Percentiles rank a stretch among this genome's conserved stretches.
These are phyloP conservation scores for Termitomyces sp. DNA, from an alignment of 768 basidiomycete species.

Conservation along the genomic window DNA sequence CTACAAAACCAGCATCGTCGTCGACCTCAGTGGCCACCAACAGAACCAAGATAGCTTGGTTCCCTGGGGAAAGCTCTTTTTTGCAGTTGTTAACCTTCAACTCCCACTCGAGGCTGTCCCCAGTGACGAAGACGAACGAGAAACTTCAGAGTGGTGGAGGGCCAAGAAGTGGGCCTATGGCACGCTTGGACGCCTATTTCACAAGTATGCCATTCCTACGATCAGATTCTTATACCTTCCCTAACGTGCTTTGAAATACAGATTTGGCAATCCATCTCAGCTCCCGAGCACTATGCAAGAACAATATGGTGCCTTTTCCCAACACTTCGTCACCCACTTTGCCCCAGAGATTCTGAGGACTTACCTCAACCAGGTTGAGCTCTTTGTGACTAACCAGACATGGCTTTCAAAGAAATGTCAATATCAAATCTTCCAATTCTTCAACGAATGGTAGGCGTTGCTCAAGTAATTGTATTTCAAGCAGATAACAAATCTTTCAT, in stretches of 20 bases:
- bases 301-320: constrained; percentile 65
- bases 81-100: constrained; percentile 68
- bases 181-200: constrained; percentile 75
- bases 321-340: constrained; percentile 70
- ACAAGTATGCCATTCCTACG: constrained; percentile 35
- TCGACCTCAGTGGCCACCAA: constrained; percentile 67
- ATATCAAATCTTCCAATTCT: constrained; percentile 79
- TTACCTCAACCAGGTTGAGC: constrained; percentile 66
- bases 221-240: background rate
- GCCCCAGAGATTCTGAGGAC: constrained; percentile 85
- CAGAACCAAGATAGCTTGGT: constrained; percentile 71
- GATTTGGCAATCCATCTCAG: constrained; percentile 86
- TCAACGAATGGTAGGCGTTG: constrained; percentile 72
- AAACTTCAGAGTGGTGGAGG: constrained; percentile 84
- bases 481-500: background rate
- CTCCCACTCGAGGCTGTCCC: constrained; percentile 63
- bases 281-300: constrained; percentile 66
- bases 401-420: constrained; percentile 84
- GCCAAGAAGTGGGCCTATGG: constrained; percentile 91
- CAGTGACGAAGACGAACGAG: constrained; percentile 68
- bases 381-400: constrained; percentile 64
- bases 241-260: constrained; percentile 16
- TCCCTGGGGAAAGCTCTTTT: constrained; percentile 83
- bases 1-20: constrained; percentile 78
- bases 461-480: background rate